Conservation (phyloP, 2,329 filamentous ascomycete species). For the Aspergillus sclerotialis region DNA sequence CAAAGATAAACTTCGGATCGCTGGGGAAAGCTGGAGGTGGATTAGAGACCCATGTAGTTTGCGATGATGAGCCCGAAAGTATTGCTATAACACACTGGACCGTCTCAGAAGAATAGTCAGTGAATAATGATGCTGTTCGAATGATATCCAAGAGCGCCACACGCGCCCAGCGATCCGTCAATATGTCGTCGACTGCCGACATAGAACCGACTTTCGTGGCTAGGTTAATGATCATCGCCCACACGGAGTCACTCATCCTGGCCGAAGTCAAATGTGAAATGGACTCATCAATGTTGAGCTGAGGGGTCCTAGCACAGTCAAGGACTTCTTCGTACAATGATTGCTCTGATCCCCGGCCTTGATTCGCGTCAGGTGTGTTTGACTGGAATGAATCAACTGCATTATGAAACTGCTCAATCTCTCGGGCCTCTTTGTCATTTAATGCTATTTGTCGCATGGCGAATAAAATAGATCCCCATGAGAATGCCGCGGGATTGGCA, state of each 20-base stretch:
- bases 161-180: conserved; percentile 58
- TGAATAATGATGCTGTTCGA: conserved; percentile 57
- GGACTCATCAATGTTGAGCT: conserved; percentile 38
- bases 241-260: conserved; percentile 41
- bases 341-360: conserved; percentile 25
- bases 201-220: conserved; percentile 38
- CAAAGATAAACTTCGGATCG: conserved; percentile 45
- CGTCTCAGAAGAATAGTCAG: conserved; percentile 68
- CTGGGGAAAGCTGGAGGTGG: conserved; percentile 13
- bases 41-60: conserved; percentile 12
- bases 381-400: conserved; percentile 35
- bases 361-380: conserved; percentile 24
- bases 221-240: conserved; percentile 41
- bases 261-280: conserved; percentile 41
- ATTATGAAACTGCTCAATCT: conserved; percentile 35
- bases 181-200: conserved; percentile 44
- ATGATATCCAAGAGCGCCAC: conserved; percentile 63
- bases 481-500: conserved; percentile 67
- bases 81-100: conserved; percentile 60
- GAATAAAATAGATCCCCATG: conserved; percentile 73
- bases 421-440: conserved; percentile 50
- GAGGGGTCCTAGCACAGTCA: conserved; percentile 35
- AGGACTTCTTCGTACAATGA: conserved; percentile 43
- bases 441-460: conserved; percentile 60
- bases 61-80: conserved; percentile 41